Evolutionary conservation across 179 eudicot species (phyloP).

Genomic region (Spinacia oleracea): DNA sequence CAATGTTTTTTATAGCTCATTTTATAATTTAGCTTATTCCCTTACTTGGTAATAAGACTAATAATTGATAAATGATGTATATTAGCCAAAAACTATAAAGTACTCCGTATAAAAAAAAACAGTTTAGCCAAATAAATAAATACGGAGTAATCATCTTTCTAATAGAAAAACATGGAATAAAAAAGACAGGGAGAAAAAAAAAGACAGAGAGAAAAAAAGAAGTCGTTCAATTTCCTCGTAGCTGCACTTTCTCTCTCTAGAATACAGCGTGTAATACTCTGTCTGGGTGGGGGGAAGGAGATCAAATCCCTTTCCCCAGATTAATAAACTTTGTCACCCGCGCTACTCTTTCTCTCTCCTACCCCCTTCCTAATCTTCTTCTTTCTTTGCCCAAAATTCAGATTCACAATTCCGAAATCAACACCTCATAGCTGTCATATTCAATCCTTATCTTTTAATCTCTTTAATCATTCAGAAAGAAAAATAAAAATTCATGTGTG

Average conservation of each 20-base stretch:
- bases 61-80: no score
- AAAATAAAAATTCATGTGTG: not conserved
- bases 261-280: constrained; percentile 19
- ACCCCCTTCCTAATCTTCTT: not conserved
- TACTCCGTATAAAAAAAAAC: no score
- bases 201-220: not conserved
- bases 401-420: not conserved
- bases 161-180: no score
- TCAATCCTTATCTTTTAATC: not conserved
- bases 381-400: not conserved
- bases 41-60: no score
- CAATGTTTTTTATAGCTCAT: no score
- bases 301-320: not conserved
- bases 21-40: no score
- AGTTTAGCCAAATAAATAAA: no score
- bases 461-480: not conserved
- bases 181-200: not conserved
- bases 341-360: not conserved
- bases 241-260: not conserved
- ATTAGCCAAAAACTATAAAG: no score
- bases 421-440: constrained; percentile 7
- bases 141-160: no score
- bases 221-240: constrained; percentile 11
- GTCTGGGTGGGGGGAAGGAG: not conserved
- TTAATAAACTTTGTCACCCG: constrained; percentile 8